Conservation (phyloP, 2,329 filamentous ascomycete genomes). For the Ambrosiella beaveri region DNA sequence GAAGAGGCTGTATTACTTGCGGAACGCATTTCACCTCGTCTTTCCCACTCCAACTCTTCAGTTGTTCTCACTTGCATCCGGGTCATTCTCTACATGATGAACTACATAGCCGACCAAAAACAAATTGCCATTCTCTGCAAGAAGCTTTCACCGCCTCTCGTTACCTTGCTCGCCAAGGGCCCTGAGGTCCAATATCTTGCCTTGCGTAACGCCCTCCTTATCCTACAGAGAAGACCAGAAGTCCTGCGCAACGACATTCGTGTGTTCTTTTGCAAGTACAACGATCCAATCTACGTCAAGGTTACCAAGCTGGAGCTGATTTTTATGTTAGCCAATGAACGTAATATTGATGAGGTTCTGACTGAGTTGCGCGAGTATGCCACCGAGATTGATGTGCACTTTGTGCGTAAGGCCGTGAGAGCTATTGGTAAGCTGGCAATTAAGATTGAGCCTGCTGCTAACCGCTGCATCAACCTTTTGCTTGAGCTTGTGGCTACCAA, state of each 20-base stretch:
- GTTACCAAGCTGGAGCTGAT: slow-evolving; percentile 97
- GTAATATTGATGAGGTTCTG: slow-evolving; percentile 87
- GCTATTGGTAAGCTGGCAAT: slow-evolving; percentile 97
- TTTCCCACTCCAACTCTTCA: slow-evolving; percentile 92
- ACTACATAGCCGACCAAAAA: slow-evolving; percentile 88
- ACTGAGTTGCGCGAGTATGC: slow-evolving; percentile 92
- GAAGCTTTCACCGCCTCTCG: slow-evolving; percentile 85
- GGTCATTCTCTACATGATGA: slow-evolving; percentile 94
- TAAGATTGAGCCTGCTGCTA: slow-evolving; percentile 90
- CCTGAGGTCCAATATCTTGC: slow-evolving; percentile 98
- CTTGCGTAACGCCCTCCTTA: slow-evolving; percentile 79
- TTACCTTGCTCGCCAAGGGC: slow-evolving; percentile 87
- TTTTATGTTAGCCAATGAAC: slow-evolving; percentile 93
- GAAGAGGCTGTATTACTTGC: slow-evolving; percentile 77
- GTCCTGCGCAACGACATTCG: slow-evolving; percentile 91
- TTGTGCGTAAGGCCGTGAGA: slow-evolving; percentile 91
- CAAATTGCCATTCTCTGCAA: slow-evolving; percentile 73
- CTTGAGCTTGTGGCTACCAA: slow-evolving; percentile 94
- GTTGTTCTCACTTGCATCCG: slow-evolving; percentile 93
- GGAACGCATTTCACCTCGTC: slow-evolving; percentile 82
- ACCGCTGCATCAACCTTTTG: slow-evolving; percentile 79
- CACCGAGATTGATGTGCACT: slow-evolving; percentile 96
- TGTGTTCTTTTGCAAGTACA: slow-evolving; percentile 99
- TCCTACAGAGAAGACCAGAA: slow-evolving; percentile 80
- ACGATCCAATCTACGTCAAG: slow-evolving; percentile 98